These are phyloP conservation scores for Plantago elongata DNA, from an alignment of 257 asterid species.

Conservation along the genomic window DNA sequence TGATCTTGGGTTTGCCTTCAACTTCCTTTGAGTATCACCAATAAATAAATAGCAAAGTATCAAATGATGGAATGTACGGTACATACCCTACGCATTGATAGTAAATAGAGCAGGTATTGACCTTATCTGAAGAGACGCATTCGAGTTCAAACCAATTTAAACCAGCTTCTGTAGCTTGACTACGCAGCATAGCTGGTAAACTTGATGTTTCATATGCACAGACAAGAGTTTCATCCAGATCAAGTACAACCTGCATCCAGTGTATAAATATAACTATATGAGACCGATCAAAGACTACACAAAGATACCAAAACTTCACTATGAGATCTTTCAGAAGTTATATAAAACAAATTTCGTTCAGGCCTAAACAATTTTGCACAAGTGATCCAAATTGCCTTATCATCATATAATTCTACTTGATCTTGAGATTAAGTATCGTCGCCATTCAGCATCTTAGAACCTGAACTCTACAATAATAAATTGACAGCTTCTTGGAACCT, in stretches of 20 bases:
- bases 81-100: constrained; percentile 13
- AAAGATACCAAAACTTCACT: neutral
- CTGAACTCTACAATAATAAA: no score
- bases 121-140: constrained; percentile 59
- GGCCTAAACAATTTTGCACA: no score
- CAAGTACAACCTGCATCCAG: constrained; percentile 76
- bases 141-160: constrained; percentile 82
- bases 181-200: constrained; percentile 59
- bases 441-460: no score
- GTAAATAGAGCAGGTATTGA: constrained; percentile 20
- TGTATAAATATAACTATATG: constrained; percentile 12
- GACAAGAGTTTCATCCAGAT: constrained; percentile 87
- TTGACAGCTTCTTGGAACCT: no score
- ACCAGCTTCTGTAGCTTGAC: constrained; percentile 87
- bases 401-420: no score
- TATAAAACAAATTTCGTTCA: no score
- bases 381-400: no score
- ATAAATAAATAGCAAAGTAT: constrained; percentile 4
- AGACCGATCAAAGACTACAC: neutral
- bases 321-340: neutral
- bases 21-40: constrained; percentile 41
- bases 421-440: no score
- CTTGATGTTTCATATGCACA: constrained; percentile 87
- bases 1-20: constrained; percentile 84
- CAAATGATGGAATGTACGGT: constrained; percentile 13